Evolutionary conservation across 1,284 basidiomycete genomes (phyloP), one percentile per base, ranked within the genome.

Genomic region (Ganoderma multipileum): DNA sequence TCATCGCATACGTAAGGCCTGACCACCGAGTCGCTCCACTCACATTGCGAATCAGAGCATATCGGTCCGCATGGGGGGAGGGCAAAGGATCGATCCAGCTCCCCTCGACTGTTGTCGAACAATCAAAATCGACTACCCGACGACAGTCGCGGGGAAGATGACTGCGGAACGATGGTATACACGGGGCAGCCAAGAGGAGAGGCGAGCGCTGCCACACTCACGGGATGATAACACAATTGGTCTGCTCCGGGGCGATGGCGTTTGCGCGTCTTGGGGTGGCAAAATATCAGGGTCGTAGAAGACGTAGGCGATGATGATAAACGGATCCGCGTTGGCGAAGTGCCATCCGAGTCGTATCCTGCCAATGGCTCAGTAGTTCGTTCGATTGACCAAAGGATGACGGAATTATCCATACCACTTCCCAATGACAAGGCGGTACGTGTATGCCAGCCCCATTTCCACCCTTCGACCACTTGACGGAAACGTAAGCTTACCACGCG

Each of bases 331-430:
- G 26, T 69, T 68, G 14, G 68, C 68, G 42, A 68, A 68, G 41
- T 70, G 62, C 9, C 65, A 44, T 38, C 68, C 65, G 2, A 68
- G 67, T 42, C 69, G 70, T n/a, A 70, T 67, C 42, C 71, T 72
- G 41, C 23, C 63, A 16, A n/a, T 3, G 6, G 42, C 52, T 55
- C 8, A 55, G 47, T 26, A 16, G 20, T 23, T 47, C n/a, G n/a
- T 28, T 67, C 47, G 20, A 23, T 28, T 50, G 26, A 28, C 23
- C 18, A 7, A 5, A 47, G 20, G 8, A 47, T 47, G 44, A 5
- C 18, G 18, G 18, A 44, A 44, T 44, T 20, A 44, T 44, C 3
- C 20, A 5, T 12, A 0, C 20, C 18, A 1, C 20, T n/a, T n/a
- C 18, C 18, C n/a, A 42, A 42, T 2, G 41, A 8, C 41, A 42